Evolutionary conservation across 2,329 filamentous ascomycete species (phyloP), one percentile per base, ranked within the genome.

Genomic region (Diatrype stigma): DNA sequence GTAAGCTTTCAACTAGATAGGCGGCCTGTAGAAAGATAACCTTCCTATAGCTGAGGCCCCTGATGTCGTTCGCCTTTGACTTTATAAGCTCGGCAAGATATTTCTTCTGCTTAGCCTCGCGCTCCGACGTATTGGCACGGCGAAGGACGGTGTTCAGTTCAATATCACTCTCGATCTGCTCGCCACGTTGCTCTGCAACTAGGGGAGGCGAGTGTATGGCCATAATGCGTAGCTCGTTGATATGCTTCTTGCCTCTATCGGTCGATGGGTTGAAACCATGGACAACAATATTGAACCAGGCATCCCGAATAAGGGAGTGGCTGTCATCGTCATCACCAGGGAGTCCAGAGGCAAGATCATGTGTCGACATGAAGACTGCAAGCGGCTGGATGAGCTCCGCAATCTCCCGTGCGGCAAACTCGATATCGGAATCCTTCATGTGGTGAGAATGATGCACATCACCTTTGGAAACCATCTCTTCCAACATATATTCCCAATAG

Each of bases 271-370:
- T 86, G 66, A 97, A 96, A 4, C 92, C 94, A 67, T 99, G 94
- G 1, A 96, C 88, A 21, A 92, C 89, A 55, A 97, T 90, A 63
- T 99, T 99, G 73, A 96, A 97, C 94, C 94, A 99, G 5, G 90
- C 90, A 75, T 99, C 92, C 48, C 93, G 85, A 59, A 94, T 81
- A 51, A 95, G 73, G 23, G 83, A 81, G 54, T 88, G 80, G 7
- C 84, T 82, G 52, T 93, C 85, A 47, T 92, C 87, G 48, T 87
- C 81, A 49, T 72, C 73, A 59, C 28, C 64, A 50, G 54, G 66
- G 32, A 70, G 73, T 42, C 74, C 70, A 19, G 74, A 70, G 21
- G 72, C 75, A 40, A 85, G 69, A 50, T 85, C 78, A 56, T 85
- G 81, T 30, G 74, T 76, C 8, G 90, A 86, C 68, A 96, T 87